Evolutionary conservation across 1,284 basidiomycete genomes (phyloP).

Genomic region (Ceratobasidium sp.): DNA sequence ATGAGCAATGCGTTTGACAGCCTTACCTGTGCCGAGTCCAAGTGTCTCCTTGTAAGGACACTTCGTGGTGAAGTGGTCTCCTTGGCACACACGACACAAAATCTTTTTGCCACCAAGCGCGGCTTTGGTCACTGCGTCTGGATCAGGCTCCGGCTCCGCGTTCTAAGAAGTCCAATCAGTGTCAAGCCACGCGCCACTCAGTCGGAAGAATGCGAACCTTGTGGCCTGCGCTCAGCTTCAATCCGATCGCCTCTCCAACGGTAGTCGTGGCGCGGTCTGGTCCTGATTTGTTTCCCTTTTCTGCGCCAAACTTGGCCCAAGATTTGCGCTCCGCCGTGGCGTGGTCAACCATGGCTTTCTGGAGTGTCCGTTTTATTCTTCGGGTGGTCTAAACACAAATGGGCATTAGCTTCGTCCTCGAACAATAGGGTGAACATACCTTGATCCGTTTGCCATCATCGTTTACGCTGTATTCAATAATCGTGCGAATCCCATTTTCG

Average conservation of each 20-base stretch:
- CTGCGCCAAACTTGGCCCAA: constrained; percentile 95
- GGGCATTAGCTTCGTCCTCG: background rate
- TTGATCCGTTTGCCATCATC: constrained; percentile 97
- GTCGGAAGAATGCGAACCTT: constrained; percentile 60
- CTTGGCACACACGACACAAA: constrained; percentile 93
- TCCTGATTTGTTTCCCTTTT: constrained; percentile 88
- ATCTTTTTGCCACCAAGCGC: constrained; percentile 84
- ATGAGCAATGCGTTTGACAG: constrained; percentile 48
- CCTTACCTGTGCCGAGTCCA: constrained; percentile 58
- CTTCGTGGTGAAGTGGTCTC: constrained; percentile 97
- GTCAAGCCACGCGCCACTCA: constrained; percentile 48
- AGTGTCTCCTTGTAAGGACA: constrained; percentile 97
- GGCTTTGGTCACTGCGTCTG: constrained; percentile 76
- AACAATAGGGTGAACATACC: constrained; percentile 58
- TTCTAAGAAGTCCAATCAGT: constrained; percentile 49
- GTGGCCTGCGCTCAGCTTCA: constrained; percentile 88
- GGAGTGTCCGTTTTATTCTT: constrained; percentile 85
- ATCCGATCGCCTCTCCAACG: constrained; percentile 88
- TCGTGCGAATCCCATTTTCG: constrained; percentile 89
- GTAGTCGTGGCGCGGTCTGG: constrained; percentile 96
- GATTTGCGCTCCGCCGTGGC: constrained; percentile 91
- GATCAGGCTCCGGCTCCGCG: constrained; percentile 73
- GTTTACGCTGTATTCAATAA: constrained; percentile 85
- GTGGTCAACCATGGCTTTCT: constrained; percentile 94
- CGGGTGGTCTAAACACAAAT: constrained; percentile 74